Evolutionary conservation across 306 rosid species (phyloP), one percentile per base, ranked within the genome.

Genomic region (Acacia acuminata): DNA sequence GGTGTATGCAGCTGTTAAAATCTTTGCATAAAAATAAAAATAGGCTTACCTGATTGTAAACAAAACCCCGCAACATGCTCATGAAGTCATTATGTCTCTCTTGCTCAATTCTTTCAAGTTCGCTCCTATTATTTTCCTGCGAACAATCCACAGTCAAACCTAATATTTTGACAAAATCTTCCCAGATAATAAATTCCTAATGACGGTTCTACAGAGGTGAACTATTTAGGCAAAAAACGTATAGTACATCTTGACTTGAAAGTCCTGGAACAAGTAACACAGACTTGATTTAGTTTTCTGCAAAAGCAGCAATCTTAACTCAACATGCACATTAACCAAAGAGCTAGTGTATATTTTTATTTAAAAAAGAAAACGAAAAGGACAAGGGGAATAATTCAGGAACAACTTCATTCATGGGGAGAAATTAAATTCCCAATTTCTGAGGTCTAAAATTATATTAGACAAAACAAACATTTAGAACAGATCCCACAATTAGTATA

Each of bases 91-190:
- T 19, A 5, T 77, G 81, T 64, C 73, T 77, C 72, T 77, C 73
- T 53, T 45, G 56, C n/a, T 77, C 81, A 77, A 64, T 9, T 77
- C 81, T 77, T 25, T 64, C 81, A 11, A 77, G 61, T 40, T 77
- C 81, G 50, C 45, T 63, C 81, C 73, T 63, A 77, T 77, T 77
- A 64, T 77, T 63, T 64, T 77, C 38, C 81, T 64, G 81, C 81
- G 19, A 16, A 45, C 30, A 77, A 64, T 77, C 30, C 45, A 42
- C 61, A 27, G 44, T 43, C 34, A 77, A 24, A 43, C 14, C 61
- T 44, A 7, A 77, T 38, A 44, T 27, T 27, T 61, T 64, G 50
- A 64, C 34, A 40, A 60, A 43, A 44, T 77, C 63, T 63, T 44
- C 61, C 17, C 10, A 45, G 4, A 44, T 12, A 27, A 63, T 71